Evolutionary conservation across 2,329 filamentous ascomycete species (phyloP).

Genomic region (Waltergamsia citrina): DNA sequence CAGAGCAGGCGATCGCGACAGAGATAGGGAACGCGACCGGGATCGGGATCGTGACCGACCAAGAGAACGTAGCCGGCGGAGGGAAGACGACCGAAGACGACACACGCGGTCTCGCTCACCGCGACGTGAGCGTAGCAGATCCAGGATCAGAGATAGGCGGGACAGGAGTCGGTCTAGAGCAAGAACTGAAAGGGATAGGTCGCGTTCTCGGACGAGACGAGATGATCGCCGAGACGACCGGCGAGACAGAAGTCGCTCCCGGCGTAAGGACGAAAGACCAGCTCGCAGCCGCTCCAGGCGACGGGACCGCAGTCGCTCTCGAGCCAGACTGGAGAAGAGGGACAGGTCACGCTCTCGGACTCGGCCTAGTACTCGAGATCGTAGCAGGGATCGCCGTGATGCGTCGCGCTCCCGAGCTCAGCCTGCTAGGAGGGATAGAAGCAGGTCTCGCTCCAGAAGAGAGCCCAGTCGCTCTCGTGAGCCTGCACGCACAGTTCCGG

Average conservation of each 20-base stretch:
- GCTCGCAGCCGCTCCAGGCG: constrained; percentile 24
- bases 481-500: constrained; percentile 12
- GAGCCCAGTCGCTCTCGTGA: constrained; percentile 19
- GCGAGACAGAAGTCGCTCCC: constrained; percentile 21
- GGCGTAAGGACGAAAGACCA: constrained; percentile 19
- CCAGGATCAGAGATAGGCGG: constrained; percentile 20
- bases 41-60: constrained; percentile 22
- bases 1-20: constrained; percentile 15
- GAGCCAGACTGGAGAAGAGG: constrained; percentile 16
- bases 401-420: constrained; percentile 16
- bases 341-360: constrained; percentile 21
- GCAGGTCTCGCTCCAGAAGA: constrained; percentile 18
- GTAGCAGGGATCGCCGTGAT: constrained; percentile 15
- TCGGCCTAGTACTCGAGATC: constrained; percentile 14
- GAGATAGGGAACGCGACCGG: constrained; percentile 16
- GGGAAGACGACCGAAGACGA: constrained; percentile 3
- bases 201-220: constrained; percentile 25
- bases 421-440: constrained; percentile 19
- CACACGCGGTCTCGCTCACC: constrained; percentile 23
- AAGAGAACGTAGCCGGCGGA: constrained; percentile 8
- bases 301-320: constrained; percentile 24
- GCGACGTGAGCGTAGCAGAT: constrained; percentile 22
- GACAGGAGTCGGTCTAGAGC: constrained; percentile 24
- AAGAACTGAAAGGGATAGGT: constrained; percentile 28
- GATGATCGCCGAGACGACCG: constrained; percentile 20